A percentile compares a stretch with the other conserved stretches of the same genome.
These are phyloP conservation scores for Colletotrichum spaethianum DNA, from an alignment of 2,329 filamentous ascomycete species.

Conservation along the genomic window DNA sequence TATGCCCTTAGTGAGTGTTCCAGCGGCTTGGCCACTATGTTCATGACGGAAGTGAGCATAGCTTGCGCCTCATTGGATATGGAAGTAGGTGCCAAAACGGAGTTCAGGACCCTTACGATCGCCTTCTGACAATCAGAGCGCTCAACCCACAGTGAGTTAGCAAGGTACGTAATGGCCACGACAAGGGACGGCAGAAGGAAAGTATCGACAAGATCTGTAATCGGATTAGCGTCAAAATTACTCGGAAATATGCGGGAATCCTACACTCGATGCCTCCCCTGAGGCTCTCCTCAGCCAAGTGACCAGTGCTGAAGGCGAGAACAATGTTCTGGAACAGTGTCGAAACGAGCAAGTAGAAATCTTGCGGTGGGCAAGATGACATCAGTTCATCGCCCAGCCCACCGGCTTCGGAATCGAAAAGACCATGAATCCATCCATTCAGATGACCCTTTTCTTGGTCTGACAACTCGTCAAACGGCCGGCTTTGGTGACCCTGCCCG, in stretches of 20 bases:
- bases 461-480: constrained; percentile 71
- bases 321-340: constrained; percentile 84
- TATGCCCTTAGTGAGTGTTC: constrained; percentile 77
- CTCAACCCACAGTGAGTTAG: constrained; percentile 78
- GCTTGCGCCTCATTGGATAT: constrained; percentile 79
- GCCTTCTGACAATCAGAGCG: constrained; percentile 75
- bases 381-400: constrained; percentile 85
- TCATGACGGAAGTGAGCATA: constrained; percentile 80
- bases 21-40: constrained; percentile 78
- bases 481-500: constrained; percentile 69
- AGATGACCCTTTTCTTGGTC: constrained; percentile 77
- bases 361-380: constrained; percentile 84
- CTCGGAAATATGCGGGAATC: constrained; percentile 47
- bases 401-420: constrained; percentile 81
- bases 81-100: constrained; percentile 78
- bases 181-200: constrained; percentile 86
- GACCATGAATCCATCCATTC: constrained; percentile 81
- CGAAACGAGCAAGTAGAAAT: constrained; percentile 85
- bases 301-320: constrained; percentile 75
- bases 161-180: constrained; percentile 79
- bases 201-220: constrained; percentile 79
- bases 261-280: constrained; percentile 83
- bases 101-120: constrained; percentile 79
- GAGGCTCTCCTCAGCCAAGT: constrained; percentile 77
- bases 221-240: constrained; percentile 40